Evolutionary conservation across 306 rosid genomes (phyloP).

Genomic region (Prunus kanzakura): DNA sequence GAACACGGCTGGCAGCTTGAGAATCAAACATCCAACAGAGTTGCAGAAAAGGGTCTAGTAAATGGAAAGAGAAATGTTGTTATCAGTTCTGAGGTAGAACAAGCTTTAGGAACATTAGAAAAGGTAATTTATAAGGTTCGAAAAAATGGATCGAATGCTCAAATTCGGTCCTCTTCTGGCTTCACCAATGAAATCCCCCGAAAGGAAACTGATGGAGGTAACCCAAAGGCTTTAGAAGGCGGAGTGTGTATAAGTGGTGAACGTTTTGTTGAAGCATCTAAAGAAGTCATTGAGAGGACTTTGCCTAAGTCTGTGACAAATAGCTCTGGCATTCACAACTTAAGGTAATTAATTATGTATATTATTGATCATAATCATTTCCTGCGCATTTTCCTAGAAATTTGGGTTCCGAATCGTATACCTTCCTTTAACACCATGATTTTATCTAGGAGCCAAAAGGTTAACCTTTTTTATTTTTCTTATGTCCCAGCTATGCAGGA

Average conservation of each 20-base stretch:
- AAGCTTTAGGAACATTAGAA: conserved; percentile 76
- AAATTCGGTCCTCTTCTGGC: conserved; percentile 28
- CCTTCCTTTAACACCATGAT: background rate
- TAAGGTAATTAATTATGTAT: conserved; percentile 37
- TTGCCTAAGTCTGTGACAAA: conserved; percentile 27
- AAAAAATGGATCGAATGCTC: conserved; percentile 40
- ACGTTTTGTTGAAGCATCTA: conserved; percentile 17
- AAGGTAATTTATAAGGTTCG: conserved; percentile 52
- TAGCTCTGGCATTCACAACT: conserved; percentile 33
- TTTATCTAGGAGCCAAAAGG: background rate
- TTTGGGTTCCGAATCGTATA: background rate
- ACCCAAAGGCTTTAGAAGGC: conserved; percentile 32
- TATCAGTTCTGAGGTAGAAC: conserved; percentile 63
- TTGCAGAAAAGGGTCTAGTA: conserved; percentile 14
- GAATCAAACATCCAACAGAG: conserved; percentile 15
- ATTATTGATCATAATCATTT: background rate
- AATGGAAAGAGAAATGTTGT: conserved; percentile 33
- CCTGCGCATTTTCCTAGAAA: background rate
- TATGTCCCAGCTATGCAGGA: conserved; percentile 44
- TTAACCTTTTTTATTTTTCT: background rate
- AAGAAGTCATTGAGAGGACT: conserved; percentile 23
- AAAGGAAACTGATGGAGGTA: conserved; percentile 23
- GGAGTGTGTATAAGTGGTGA: conserved; percentile 21
- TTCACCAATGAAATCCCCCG: conserved; percentile 24
- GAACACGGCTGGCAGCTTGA: conserved; percentile 32